phyloP scores from a whole-genome alignment of 208 protist genomes.

The Crithidia sp. region DNA sequence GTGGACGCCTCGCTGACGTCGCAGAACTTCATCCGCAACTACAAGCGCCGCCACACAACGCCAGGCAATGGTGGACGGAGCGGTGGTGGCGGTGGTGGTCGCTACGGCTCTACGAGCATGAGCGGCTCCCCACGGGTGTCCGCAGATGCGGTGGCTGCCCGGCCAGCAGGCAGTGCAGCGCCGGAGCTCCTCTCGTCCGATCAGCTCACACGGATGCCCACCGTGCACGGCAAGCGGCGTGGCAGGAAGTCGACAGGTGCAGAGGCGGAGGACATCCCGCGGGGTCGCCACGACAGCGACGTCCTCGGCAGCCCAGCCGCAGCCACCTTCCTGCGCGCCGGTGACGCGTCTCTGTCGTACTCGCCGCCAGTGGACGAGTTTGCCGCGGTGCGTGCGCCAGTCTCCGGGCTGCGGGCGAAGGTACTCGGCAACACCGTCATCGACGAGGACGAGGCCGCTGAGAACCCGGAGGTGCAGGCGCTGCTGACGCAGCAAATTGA shows the following conservation, averaged over 20 bases:
- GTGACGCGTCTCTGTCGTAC: neutral
- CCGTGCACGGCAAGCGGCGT: constrained; percentile 1
- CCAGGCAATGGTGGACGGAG: neutral
- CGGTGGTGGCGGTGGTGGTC: neutral
- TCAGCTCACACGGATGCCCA: constrained; percentile 10
- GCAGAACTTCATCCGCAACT: constrained; percentile 22
- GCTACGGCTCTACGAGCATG: constrained; percentile 21
- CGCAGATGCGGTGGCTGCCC: neutral
- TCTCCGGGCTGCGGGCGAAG: constrained; percentile 29
- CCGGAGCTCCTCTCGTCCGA: constrained; percentile 26
- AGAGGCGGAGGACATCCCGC: neutral
- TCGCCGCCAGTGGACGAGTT: constrained; percentile 14
- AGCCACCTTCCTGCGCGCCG: neutral
- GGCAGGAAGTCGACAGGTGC: neutral
- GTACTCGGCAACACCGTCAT: constrained; percentile 29
- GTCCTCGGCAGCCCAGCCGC: constrained; percentile 7
- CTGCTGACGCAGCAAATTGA: constrained; percentile 24
- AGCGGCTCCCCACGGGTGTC: constrained; percentile 13
- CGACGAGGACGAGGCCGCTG: constrained; percentile 35
- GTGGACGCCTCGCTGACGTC: constrained; percentile 36
- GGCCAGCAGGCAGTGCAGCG: neutral
- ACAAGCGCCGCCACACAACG: constrained; percentile 2
- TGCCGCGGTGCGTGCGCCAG: constrained; percentile 28
- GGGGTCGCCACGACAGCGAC: neutral
- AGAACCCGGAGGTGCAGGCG: constrained; percentile 26